Evolutionary conservation across 345 rosid genomes (phyloP), one percentile per base, ranked within the genome.

Genomic region (Citrus mangshanensis): DNA sequence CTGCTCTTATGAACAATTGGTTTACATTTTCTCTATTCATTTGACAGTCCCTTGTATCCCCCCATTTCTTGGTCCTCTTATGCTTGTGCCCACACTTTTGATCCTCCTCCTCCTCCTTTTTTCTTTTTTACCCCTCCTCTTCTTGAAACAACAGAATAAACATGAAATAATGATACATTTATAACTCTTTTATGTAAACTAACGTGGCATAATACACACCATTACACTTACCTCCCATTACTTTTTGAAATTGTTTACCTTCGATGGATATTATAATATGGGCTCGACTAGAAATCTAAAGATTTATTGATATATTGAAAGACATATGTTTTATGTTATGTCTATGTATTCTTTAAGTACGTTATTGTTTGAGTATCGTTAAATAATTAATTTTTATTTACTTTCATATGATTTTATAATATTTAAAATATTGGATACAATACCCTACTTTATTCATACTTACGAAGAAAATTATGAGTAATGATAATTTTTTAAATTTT

Each of bases 351-450:
- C 49, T 42, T 10, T 1, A 42, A 16, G 2, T 30, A 42, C 0
- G 1, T 42, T 3, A 42, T 0, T 0, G 14, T 42, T 42, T 0
- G 14, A 42, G 0, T 10, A 0, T 42, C 1, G 1, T 0, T 10
- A 42, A 10, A 10, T 1, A 10, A 12, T 42, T 42, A 42, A 42
- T 0, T 0, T 42, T 42, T 42, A 10, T 46, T 46, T 46, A 46
- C 1, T 46, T 13, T 13, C 0, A 10, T 0, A 46, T 13, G 1
- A 46, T 46, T 46, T 46, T 46, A 13, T 1, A 46, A 0, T 42
- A 3, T 42, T 0, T 12, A 42, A 40, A 40, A 2, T 40, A 7
- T 9, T 9, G 0, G 13, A 40, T 40, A 40, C 3, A 40, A 10
- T 9, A 2, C 0, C 0, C 46, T 9, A 38, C 0, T 38, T 38